Conservation (phyloP, 202 grass and related monocot species). For the Bolboschoenoplectus hybrid region DNA sequence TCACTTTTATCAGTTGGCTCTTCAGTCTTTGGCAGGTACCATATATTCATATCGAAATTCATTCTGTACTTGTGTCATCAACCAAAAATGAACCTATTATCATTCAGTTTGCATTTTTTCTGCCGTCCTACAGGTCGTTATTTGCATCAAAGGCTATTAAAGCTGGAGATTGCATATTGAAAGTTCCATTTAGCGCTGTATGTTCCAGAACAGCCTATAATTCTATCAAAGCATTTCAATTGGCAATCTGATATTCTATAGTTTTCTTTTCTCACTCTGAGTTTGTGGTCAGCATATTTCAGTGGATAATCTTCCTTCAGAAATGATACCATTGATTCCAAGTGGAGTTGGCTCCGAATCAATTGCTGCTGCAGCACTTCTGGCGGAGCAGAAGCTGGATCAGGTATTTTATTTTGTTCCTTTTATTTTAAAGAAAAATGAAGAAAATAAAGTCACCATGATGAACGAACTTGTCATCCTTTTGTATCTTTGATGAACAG, state of each 20-base stretch:
- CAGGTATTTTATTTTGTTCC: conserved; percentile 44
- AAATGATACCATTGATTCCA: conserved; percentile 45
- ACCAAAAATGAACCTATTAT: conserved; percentile 5
- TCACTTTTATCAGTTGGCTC: conserved; percentile 54
- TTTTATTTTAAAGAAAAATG: conserved; percentile 18
- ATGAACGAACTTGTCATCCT: conserved; percentile 6
- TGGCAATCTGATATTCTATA: conserved; percentile 25
- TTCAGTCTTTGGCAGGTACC: conserved; percentile 66
- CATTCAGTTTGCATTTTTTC: not conserved
- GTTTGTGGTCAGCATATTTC: conserved; percentile 58
- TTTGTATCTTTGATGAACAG: conserved; percentile 49
- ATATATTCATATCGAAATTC: conserved; percentile 6
- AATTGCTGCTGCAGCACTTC: conserved; percentile 56
- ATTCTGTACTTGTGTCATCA: not conserved
- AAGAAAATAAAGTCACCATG: not conserved
- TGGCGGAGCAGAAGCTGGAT: conserved; percentile 61
- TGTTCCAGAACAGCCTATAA: conserved; percentile 30
- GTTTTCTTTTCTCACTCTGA: conserved; percentile 18
- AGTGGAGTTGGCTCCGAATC: conserved; percentile 45
- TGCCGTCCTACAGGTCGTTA: conserved; percentile 52
- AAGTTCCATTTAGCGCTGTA: conserved; percentile 64
- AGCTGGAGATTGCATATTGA: conserved; percentile 65
- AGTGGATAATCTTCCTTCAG: conserved; percentile 50
- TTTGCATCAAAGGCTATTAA: conserved; percentile 57
- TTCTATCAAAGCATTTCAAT: not conserved